A percentile compares a stretch with the other conserved stretches of the same genome.
Conservation (phyloP, 169 alveolate species). For the Theileria parva region DNA sequence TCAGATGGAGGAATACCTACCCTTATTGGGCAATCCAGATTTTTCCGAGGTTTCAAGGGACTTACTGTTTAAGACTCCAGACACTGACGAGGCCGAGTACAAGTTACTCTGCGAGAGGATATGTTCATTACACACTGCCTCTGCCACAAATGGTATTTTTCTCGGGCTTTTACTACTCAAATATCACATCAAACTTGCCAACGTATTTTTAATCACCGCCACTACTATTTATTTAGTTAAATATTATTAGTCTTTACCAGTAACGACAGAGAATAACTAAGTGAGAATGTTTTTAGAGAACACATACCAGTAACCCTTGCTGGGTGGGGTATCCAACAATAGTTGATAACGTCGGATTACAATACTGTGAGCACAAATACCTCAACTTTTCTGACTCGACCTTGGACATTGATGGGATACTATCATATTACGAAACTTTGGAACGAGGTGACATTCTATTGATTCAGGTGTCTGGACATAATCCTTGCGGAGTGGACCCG, state of each 20-base stretch:
- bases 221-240: neutral
- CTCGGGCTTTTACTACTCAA: conserved; percentile 29
- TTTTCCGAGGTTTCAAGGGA: conserved; percentile 54
- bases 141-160: conserved; percentile 54
- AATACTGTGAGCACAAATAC: conserved; percentile 53
- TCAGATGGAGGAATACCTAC: conserved; percentile 62
- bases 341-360: conserved; percentile 32
- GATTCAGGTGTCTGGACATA: conserved; percentile 52
- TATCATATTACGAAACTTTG: conserved; percentile 8
- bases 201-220: conserved; percentile 4
- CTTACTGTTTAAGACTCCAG: conserved; percentile 29
- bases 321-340: conserved; percentile 59
- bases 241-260: neutral
- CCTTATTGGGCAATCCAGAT: conserved; percentile 43
- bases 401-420: conserved; percentile 52
- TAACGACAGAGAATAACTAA: neutral
- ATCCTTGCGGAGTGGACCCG: conserved; percentile 66
- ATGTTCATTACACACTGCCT: conserved; percentile 35
- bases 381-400: conserved; percentile 30
- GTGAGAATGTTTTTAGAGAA: conserved; percentile 23
- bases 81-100: conserved; percentile 26
- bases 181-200: conserved; percentile 31
- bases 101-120: conserved; percentile 49
- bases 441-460: conserved; percentile 35
- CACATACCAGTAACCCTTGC: conserved; percentile 58